phyloP scores from a whole-genome alignment of 2,329 filamentous ascomycete species.

The Colletotrichum abscissum region DNA sequence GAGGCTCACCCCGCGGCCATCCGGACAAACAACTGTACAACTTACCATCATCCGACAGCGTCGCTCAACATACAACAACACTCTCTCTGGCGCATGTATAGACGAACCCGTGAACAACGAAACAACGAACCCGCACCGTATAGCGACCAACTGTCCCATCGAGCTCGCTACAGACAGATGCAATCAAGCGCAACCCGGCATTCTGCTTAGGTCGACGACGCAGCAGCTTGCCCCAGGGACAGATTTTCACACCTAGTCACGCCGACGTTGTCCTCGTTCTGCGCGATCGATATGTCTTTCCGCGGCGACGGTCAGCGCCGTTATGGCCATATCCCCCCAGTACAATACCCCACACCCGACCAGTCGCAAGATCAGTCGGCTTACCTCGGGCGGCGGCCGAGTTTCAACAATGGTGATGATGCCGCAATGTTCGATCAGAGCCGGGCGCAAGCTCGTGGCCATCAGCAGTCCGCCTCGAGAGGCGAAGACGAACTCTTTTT shows the following conservation, averaged over 20 bases:
- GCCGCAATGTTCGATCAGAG: constrained; percentile 51
- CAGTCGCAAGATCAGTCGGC: constrained; percentile 50
- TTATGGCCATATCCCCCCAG: constrained; percentile 74
- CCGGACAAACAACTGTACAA: constrained; percentile 21
- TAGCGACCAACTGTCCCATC: constrained; percentile 8
- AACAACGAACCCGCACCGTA: constrained; percentile 3
- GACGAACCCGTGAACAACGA: not conserved
- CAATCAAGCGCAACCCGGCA: constrained; percentile 4
- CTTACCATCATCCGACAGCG: constrained; percentile 1
- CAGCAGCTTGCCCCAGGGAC: constrained; percentile 22
- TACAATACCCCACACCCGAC: constrained; percentile 68
- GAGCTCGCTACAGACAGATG: constrained; percentile 28
- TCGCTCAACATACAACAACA: constrained; percentile 2
- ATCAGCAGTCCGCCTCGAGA: constrained; percentile 44
- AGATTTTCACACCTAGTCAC: constrained; percentile 1
- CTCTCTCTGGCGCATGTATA: constrained; percentile 9
- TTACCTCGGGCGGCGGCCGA: constrained; percentile 67
- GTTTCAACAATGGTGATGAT: constrained; percentile 84
- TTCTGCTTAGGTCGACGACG: constrained; percentile 25
- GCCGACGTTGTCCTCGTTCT: not conserved
- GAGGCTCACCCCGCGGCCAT: constrained; percentile 26
- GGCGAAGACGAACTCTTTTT: constrained; percentile 74
- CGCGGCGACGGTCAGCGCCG: constrained; percentile 71
- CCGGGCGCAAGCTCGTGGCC: constrained; percentile 25
- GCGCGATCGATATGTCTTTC: constrained; percentile 66